Base-by-base conservation (phyloP, 23 red algal species). In the Rhodosorus marinus region DNA sequence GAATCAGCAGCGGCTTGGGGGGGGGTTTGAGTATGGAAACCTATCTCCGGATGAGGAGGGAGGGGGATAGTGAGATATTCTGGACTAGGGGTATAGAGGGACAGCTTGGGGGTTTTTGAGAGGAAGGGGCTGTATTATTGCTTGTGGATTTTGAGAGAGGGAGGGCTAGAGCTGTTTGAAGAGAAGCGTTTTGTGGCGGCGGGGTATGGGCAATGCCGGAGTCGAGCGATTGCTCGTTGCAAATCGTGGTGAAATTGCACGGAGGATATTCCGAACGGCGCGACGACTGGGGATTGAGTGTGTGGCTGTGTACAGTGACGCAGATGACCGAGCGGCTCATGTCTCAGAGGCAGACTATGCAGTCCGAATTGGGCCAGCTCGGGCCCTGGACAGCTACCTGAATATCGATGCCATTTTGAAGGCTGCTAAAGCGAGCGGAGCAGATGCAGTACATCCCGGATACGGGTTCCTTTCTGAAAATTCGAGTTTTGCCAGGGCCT, bases 391-490 rank as follows among this genome's bases (percentile, higher is more conserved):
- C 23, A 79, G 70, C 25, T 95, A 95, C 51, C 52, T 95, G 14
- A 70, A 57, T 42, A 60, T 84, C 14, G 46, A 78, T 2, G 68
- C 68, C 33, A 47, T 95, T 21, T 51, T 95, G 17, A 72, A 74
- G 15, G 77, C 78, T n/a, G 54, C 47, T 20, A 52, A 66, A 8
- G 64, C 69, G 0, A 95, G 55, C 32, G 63, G 70, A 26, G 76
- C 76, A 15, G 72, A 84, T 47, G 76, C 77, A 20, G 50, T 95
- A 14, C 77, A 95, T 55, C 88, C 88, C 6, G 88, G 88, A 15
- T 95, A 83, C 38, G 88, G 88, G 26, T 95, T 95, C 54, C 57
- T 95, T 19, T 75, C 64, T 33, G 88, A 95, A 60, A 95, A 95
- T 66, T 74, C 88, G 11, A 67, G 65, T 22, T 95, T 95, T 74